Base-by-base conservation (phyloP, 164 flowering plant genomes). In the Umbilicus rupestris region DNA sequence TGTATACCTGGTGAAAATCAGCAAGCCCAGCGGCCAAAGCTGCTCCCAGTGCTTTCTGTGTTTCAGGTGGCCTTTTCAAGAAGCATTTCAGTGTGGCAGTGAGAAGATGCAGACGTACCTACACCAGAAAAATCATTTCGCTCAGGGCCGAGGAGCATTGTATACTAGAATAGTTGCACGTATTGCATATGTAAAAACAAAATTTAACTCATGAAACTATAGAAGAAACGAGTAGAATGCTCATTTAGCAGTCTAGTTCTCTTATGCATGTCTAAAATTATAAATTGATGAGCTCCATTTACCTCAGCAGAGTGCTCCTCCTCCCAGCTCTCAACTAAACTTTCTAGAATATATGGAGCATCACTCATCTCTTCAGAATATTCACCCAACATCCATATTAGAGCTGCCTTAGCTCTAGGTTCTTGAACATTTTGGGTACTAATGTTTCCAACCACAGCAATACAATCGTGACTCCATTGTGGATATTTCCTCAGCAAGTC, bases 381-480 rank as follows among this genome's bases (percentile, higher is more conserved):
- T 72, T 95, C 99, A 55, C 99, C 99, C 74, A 95, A 69, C 99
- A 95, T 95, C 99, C 99, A 95, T 76, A 95, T 87, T 65, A 94
- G 90, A 78, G 99, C 97, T 65, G 99, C 89, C 73, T 94, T 94
- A 58, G 92, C 99, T 75, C 89, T 89, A 8, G 97, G 95, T 70
- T 94, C 99, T 79, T 94, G 96, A 45, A 92, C 80, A 79, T 89
- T 94, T 71, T 88, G 88, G 73, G 89, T 88, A 78, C 99, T 92
- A 66, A 94, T 94, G 71, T 81, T 91, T 31, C 97, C 99, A 74
- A 95, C 97, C 72, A 95, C 99, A 14, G 99, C 97, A 80, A 95
- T 95, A 73, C 99, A 95, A 77, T 95, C 99, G 33, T 90, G 99
- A 78, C 99, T 95, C 99, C 99, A 95, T 69, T 92, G 99, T 49